Evolutionary conservation across 164 flowering plant genomes (phyloP), one percentile per base, ranked within the genome.

Genomic region (Tetracentron sinense): DNA sequence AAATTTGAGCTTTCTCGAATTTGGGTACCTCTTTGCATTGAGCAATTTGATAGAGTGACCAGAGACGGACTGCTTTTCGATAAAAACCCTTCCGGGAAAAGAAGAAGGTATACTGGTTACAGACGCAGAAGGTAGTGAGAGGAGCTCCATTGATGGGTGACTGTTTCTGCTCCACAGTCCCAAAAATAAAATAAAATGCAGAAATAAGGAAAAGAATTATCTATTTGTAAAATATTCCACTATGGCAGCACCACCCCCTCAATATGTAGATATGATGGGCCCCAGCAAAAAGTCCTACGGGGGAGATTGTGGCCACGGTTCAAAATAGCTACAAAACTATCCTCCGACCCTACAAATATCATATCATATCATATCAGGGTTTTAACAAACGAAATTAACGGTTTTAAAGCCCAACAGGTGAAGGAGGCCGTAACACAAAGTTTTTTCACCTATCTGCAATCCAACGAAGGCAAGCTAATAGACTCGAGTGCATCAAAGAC

Each of bases 71-170:
- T 64, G 61, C 49, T 66, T 82, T 29, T 60, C 71, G 19, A 57
- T 1, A 16, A 66, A 64, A 52, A 62, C 71, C 70, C 25, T 66
- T 65, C 58, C 57, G 46, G 74, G 46, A 14, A 72, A 50, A 47
- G 72, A 70, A 57, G 66, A 60, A 2, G 75, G 35, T 20, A 68
- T 42, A 61, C 66, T 69, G 22, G 79, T 46, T 28, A 69, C 28
- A 30, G 74, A 61, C 33, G 75, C 64, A 48, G 79, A 69, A 15
- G 62, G 68, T 19, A 80, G 60, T 12, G 77, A 70, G 27, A 72
- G 68, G 54, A 72, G 62, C 73, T 75, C 84, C 88, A 84, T 86
- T 55, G 52, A 63, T 51, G n/a, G 1, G 54, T 51, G 42, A 22
- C 51, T 17, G 29, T 11, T 51, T 23, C 46, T 19, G 42, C 38